Base-by-base conservation (phyloP, 176 grass and related monocot species). In the Oryza glaberrima region DNA sequence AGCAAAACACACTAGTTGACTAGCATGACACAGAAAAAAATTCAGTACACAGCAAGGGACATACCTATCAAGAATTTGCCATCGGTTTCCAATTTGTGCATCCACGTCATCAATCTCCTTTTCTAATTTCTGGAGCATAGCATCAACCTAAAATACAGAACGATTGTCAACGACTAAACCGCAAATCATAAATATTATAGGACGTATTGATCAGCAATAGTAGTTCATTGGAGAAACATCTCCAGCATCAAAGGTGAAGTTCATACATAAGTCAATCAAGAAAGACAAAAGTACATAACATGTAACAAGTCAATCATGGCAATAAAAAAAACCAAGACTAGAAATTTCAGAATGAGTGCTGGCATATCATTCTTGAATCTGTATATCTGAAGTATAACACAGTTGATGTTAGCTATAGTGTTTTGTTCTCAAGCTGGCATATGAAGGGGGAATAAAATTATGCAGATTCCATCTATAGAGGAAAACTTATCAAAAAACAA, bases 21-120 rank as follows among this genome's bases (percentile, higher is more conserved):
- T 60, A 78, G 67, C 60, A 86, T 49, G 69, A 38, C 74, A 73
- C 45, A 83, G 32, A 74, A 74, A 83, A 30, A 69, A 63, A 20
- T 54, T 34, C 2, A 3, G 10, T 65, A 74, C 6, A 86, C n/a
- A 65, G 14, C 13, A 79, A 70, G 75, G 69, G 70, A 20, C 75
- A 77, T 88, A 99, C 97, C 86, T 99, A 80, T 99, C 97, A 82
- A 99, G 97, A 6, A 99, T 75, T 88, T 99, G 90, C 97, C 91
- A 99, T 49, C 90, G 94, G 66, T 94, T 92, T 78, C 97, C 97
- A 60, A 99, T 99, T 86, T 96, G 94, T 76, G 94, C 91, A 63
- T 99, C 97, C 20, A 96, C 97, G 81, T 99, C 91, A 87, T 99
- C 97, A 51, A 99, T 99, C 82, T 99, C 97, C 86, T 92, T 93